Evolutionary conservation across 148 eudicot species (phyloP), one percentile per base, ranked within the genome.

Genomic region (Bassia scoparia): DNA sequence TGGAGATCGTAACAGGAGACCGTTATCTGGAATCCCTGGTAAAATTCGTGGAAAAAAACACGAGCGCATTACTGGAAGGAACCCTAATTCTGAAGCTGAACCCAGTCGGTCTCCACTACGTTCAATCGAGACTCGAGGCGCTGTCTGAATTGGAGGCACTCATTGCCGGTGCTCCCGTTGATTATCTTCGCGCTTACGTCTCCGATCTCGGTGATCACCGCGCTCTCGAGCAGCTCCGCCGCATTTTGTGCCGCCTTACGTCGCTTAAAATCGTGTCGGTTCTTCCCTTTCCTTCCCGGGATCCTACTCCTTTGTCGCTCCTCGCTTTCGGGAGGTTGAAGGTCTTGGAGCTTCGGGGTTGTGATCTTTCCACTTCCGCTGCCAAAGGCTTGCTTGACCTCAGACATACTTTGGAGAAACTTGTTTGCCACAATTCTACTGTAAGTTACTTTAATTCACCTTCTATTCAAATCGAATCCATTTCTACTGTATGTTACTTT

Each of bases 141-240:
- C 77, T 94, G 27, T 71, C 73, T 61, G 98, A 94, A 82, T 85
- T 94, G 4, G 98, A 94, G 78, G 72, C 82, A 35, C 79, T 94
- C 14, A 85, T 88, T 14, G 73, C 89, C 15, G 93, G 96, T 15
- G 98, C 98, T 48, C 98, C 98, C 15, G 97, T 94, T 0, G 98
- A 94, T 67, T 91, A 94, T 61, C 85, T 94, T 33, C 89, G 98
- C 7, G 96, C 98, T 10, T 94, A 94, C 64, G 87, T 94, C 3
- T 91, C 91, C 4, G 97, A 94, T 77, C 87, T 94, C 64, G 98
- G 97, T 1, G 98, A 94, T 69, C 97, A 94, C 69, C 85, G 97
- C 2, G 98, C 98, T 31, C 82, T 94, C 3, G 96, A 94, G 81
- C 96, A 89, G 80, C 83, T 94, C 24, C 79, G 98, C 18, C 74